Percentiles rank a stretch among this genome's conserved stretches.
Evolutionary conservation across 495 filamentous ascomycete genomes (phyloP).

Genomic region (Penicillium cinerascens): DNA sequence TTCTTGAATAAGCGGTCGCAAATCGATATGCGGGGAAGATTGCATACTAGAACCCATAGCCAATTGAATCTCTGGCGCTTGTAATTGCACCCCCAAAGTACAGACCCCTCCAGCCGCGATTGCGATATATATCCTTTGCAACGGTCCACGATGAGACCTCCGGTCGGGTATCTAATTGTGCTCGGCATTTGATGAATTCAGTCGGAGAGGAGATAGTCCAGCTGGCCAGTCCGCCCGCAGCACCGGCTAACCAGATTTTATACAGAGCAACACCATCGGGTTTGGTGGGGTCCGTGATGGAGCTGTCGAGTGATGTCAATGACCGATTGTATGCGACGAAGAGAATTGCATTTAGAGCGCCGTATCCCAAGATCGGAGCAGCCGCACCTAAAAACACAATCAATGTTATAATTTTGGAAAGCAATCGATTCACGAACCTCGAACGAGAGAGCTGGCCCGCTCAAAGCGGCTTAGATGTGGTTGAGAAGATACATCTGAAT

Average conservation of each 20-base stretch:
- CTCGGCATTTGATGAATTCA: conserved; percentile 82
- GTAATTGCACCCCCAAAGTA: conserved; percentile 79
- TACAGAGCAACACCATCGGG: conserved; percentile 29
- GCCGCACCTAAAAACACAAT: conserved; percentile 54
- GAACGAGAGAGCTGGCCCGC: conserved; percentile 41
- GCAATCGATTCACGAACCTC: conserved; percentile 32
- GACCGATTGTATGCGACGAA: conserved; percentile 83
- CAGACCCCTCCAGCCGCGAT: conserved; percentile 64
- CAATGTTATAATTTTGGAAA: neutral
- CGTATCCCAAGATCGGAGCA: conserved; percentile 81
- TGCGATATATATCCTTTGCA: conserved; percentile 54
- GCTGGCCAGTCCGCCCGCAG: conserved; percentile 71
- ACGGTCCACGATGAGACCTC: conserved; percentile 56
- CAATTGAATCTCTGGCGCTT: conserved; percentile 74
- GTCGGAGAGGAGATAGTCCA: conserved; percentile 80
- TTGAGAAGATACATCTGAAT: conserved; percentile 19
- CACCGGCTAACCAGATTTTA: conserved; percentile 72
- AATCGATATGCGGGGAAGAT: conserved; percentile 3
- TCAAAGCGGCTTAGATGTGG: conserved; percentile 39
- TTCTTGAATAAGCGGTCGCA: conserved; percentile 8
- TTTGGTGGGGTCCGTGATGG: conserved; percentile 39
- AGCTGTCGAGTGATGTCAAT: conserved; percentile 51
- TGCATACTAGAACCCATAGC: conserved; percentile 84
- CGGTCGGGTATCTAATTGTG: conserved; percentile 54
- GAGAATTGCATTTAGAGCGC: conserved; percentile 81